These are phyloP conservation scores for Rhodotorula diobovata DNA, from an alignment of 768 basidiomycete species.

Conservation along the genomic window DNA sequence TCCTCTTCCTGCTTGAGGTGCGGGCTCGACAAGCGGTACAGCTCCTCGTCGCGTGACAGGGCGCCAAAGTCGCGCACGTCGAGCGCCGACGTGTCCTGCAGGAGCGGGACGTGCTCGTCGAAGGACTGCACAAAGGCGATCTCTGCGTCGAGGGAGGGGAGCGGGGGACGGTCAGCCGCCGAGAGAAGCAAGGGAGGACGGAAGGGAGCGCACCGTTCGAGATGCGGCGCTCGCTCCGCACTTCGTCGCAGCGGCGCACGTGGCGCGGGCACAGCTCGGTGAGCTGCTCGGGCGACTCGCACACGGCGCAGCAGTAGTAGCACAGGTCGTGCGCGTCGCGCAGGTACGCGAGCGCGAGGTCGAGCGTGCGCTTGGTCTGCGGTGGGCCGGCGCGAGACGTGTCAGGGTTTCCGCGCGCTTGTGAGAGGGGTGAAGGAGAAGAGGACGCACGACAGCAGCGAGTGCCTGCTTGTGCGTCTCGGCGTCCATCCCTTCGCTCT, in stretches of 20 bases:
- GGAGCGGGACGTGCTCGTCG: constrained; percentile 74
- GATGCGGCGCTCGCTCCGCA: constrained; percentile 16
- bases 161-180: background rate
- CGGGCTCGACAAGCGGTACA: constrained; percentile 70
- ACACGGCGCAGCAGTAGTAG: constrained; percentile 93
- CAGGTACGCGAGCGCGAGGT: constrained; percentile 88
- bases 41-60: constrained; percentile 80
- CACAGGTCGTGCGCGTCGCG: constrained; percentile 88
- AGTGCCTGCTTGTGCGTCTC: constrained; percentile 65
- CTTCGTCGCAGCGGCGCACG: constrained; percentile 63
- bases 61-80: constrained; percentile 86
- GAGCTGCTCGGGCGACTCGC: constrained; percentile 90
- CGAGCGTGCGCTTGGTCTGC: constrained; percentile 70
- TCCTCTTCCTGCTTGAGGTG: constrained; percentile 92
- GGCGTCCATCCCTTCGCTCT: constrained; percentile 1
- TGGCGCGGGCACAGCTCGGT: constrained; percentile 92
- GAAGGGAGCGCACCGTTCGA: background rate
- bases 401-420: background rate
- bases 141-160: constrained; percentile 49
- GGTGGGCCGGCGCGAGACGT: constrained; percentile 3
- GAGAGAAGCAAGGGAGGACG: constrained; percentile 33
- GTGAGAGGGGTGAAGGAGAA: background rate
- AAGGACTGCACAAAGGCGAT: constrained; percentile 85
- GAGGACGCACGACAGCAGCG: constrained; percentile 51
- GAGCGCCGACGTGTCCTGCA: constrained; percentile 71